Percentiles rank a stretch among this genome's conserved stretches.
These are phyloP conservation scores for Ustilago shanxiensis DNA, from an alignment of 1,284 basidiomycete species.

Conservation along the genomic window DNA sequence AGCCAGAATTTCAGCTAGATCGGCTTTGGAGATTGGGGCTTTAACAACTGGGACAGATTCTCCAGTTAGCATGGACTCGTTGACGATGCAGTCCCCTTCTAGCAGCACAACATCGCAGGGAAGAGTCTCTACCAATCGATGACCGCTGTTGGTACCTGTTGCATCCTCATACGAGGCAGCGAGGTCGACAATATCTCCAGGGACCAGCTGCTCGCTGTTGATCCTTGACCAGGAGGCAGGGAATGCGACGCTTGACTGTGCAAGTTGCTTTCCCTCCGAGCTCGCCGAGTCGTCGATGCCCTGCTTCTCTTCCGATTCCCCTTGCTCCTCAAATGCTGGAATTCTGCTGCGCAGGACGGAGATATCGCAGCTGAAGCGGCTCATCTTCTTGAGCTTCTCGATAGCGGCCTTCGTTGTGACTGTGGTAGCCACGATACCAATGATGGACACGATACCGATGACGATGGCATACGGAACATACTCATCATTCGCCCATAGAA, in stretches of 20 bases:
- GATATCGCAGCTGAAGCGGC: conserved; percentile 45
- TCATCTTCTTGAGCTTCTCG: conserved; percentile 48
- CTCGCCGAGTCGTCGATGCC: neutral
- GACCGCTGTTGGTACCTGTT: conserved; percentile 5
- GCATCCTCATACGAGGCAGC: conserved; percentile 8
- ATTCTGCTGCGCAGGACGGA: conserved; percentile 23
- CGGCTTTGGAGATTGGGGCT: conserved; percentile 74
- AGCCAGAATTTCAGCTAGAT: conserved; percentile 51
- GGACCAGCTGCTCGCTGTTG: conserved; percentile 48
- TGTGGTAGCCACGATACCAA: conserved; percentile 53
- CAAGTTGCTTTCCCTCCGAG: conserved; percentile 8
- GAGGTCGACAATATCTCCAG: conserved; percentile 53
- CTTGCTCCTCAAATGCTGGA: too few relatives aligned
- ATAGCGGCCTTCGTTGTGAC: conserved; percentile 47
- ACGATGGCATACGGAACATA: conserved; percentile 53
- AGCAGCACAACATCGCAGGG: conserved; percentile 91
- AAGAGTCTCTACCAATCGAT: conserved; percentile 71
- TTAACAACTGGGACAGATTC: conserved; percentile 96
- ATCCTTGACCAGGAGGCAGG: conserved; percentile 12
- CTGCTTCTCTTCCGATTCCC: conserved; percentile 23
- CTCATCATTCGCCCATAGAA: conserved; percentile 53
- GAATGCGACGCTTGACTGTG: too few relatives aligned
- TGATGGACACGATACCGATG: conserved; percentile 38
- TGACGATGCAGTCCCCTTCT: conserved; percentile 95
- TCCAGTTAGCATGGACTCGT: conserved; percentile 98